phyloP scores from a whole-genome alignment of 129 eudicot species.

The Artemisia tridentata region DNA sequence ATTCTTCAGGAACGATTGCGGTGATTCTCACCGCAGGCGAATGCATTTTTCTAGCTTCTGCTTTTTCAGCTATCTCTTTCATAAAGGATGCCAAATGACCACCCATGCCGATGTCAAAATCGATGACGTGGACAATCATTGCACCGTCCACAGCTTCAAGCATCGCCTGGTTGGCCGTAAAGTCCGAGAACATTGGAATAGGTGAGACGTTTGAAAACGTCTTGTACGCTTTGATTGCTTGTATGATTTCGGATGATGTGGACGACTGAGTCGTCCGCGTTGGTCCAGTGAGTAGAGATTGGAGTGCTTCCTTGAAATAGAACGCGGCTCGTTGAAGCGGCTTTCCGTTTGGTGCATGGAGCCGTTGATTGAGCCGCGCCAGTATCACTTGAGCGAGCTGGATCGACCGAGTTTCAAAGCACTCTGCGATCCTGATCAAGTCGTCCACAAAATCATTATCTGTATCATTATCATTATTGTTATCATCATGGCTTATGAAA shows the following conservation, averaged over 20 bases:
- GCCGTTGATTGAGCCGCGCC: constrained; percentile 85
- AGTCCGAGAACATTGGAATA: constrained; percentile 86
- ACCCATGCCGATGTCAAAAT: constrained; percentile 85
- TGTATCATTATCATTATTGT: constrained; percentile 6
- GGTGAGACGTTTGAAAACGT: constrained; percentile 82
- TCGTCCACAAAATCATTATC: constrained; percentile 78
- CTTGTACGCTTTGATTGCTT: constrained; percentile 72
- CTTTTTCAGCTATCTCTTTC: constrained; percentile 75
- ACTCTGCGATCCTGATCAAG: constrained; percentile 72
- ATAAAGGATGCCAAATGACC: constrained; percentile 91
- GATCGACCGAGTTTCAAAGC: constrained; percentile 74
- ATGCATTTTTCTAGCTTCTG: constrained; percentile 36
- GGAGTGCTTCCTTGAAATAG: constrained; percentile 93
- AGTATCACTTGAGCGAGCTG: constrained; percentile 72
- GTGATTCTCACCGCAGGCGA: constrained; percentile 64
- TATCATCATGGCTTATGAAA: constrained; percentile 34
- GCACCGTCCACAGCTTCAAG: constrained; percentile 89
- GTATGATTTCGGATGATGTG: constrained; percentile 55
- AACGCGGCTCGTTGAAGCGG: constrained; percentile 92
- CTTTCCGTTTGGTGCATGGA: constrained; percentile 56
- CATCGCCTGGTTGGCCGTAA: constrained; percentile 89
- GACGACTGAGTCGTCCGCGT: constrained; percentile 47
- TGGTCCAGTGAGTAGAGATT: constrained; percentile 65
- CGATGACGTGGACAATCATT: constrained; percentile 69
- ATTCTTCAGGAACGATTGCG: constrained; percentile 77